phyloP scores from a whole-genome alignment of 768 basidiomycete genomes.

The Phallus indusiatus region DNA sequence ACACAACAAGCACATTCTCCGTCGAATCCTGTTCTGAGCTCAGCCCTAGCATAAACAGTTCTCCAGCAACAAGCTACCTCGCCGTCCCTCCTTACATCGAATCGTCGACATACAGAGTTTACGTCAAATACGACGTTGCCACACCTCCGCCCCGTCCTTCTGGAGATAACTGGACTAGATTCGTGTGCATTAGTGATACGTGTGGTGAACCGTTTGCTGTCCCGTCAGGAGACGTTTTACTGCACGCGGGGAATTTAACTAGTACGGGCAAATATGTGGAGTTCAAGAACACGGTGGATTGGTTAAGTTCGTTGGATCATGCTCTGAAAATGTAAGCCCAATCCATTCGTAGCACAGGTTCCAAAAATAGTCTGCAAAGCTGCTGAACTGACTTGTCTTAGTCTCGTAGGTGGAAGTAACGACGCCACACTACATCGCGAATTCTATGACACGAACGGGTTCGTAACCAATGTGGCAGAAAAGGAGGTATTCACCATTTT shows the following conservation, averaged over 20 bases:
- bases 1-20: background rate
- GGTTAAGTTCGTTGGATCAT: constrained; percentile 4
- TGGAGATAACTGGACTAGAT: background rate
- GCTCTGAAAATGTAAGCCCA: constrained; percentile 1
- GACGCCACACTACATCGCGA: background rate
- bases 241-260: constrained; percentile 5
- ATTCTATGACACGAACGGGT: constrained; percentile 6
- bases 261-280: background rate
- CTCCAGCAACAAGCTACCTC: background rate
- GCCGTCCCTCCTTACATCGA: background rate
- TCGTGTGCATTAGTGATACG: constrained; percentile 8
- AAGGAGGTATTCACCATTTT: constrained; percentile 3
- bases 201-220: constrained; percentile 1
- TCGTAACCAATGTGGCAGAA: background rate
- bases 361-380: too few species aligned
- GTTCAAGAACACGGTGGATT: constrained; percentile 7
- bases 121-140: background rate
- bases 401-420: background rate
- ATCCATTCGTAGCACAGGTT: too few species aligned
- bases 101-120: background rate
- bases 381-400: background rate
- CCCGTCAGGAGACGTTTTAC: constrained; percentile 8
- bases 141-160: background rate
- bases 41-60: background rate
- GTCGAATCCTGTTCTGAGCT: background rate